These are phyloP conservation scores for Euphorbia lathyris DNA, from an alignment of 345 rosid genomes.

Conservation along the genomic window DNA sequence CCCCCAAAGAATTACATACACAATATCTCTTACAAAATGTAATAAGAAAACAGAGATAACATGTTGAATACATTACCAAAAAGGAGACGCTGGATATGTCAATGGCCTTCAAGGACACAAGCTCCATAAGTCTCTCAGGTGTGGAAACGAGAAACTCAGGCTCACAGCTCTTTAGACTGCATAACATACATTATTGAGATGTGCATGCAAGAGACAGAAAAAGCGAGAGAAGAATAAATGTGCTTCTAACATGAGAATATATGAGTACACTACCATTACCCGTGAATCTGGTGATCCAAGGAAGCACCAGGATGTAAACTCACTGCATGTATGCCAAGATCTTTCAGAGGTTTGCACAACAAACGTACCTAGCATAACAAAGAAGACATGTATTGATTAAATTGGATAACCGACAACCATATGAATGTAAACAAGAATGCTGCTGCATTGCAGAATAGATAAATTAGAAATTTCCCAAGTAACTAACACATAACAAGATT, in stretches of 20 bases:
- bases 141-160: slow-evolving; percentile 90
- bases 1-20: not conserved
- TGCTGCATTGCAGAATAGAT: not conserved
- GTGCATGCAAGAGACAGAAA: not conserved
- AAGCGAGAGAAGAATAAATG: not conserved
- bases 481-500: not conserved
- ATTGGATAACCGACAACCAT: not conserved
- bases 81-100: slow-evolving; percentile 68
- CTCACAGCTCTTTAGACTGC: slow-evolving; percentile 74
- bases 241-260: slow-evolving; percentile 1
- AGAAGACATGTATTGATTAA: slow-evolving; percentile 1
- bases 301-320: slow-evolving; percentile 76
- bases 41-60: not conserved
- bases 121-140: slow-evolving; percentile 85
- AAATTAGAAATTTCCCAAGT: slow-evolving; percentile 6
- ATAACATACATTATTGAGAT: not conserved
- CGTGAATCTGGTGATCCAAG: slow-evolving; percentile 72
- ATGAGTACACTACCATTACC: slow-evolving; percentile 38
- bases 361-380: slow-evolving; percentile 54
- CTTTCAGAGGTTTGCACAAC: slow-evolving; percentile 79
- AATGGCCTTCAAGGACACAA: slow-evolving; percentile 60
- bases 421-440: not conserved
- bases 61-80: slow-evolving; percentile 49
- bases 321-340: slow-evolving; percentile 78
- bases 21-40: not conserved